These are phyloP conservation scores for Trichosporon sp. DNA, from an alignment of 1,284 basidiomycete species.

Conservation along the genomic window DNA sequence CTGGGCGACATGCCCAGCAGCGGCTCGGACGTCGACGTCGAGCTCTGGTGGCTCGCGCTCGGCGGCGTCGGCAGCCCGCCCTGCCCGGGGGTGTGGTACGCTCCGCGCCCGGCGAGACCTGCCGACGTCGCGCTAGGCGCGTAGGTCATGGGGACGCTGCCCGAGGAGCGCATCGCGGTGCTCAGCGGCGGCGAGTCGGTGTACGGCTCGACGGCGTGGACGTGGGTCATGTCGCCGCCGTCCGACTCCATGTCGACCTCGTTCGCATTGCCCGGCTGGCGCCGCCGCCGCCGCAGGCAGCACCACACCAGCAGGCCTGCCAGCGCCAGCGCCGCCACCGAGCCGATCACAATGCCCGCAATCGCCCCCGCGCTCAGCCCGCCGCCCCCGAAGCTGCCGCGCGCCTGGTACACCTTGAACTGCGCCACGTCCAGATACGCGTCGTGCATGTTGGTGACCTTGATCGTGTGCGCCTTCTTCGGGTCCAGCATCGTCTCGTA, in stretches of 20 bases:
- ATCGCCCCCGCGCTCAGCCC: neutral
- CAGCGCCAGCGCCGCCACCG: neutral
- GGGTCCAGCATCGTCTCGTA: neutral
- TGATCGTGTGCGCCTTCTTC: neutral
- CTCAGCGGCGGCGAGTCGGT: neutral
- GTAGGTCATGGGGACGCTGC: neutral
- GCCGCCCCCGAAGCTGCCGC: neutral
- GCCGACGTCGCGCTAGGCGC: neutral
- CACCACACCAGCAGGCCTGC: neutral
- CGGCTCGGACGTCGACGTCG: neutral
- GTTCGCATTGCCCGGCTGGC: neutral
- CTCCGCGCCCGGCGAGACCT: neutral
- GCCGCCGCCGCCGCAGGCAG: neutral
- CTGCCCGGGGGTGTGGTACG: neutral
- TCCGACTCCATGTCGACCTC: neutral
- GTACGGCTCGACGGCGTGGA: neutral
- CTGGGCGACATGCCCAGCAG: neutral
- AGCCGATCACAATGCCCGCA: neutral
- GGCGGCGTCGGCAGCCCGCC: neutral
- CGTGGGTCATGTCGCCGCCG: neutral
- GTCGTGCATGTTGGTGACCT: neutral
- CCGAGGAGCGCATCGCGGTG: neutral
- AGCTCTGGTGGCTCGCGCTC: neutral
- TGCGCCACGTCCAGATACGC: neutral
- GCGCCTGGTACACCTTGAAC: neutral